These are phyloP conservation scores for Suillus decipiens DNA, from an alignment of 768 basidiomycete species.

Conservation along the genomic window DNA sequence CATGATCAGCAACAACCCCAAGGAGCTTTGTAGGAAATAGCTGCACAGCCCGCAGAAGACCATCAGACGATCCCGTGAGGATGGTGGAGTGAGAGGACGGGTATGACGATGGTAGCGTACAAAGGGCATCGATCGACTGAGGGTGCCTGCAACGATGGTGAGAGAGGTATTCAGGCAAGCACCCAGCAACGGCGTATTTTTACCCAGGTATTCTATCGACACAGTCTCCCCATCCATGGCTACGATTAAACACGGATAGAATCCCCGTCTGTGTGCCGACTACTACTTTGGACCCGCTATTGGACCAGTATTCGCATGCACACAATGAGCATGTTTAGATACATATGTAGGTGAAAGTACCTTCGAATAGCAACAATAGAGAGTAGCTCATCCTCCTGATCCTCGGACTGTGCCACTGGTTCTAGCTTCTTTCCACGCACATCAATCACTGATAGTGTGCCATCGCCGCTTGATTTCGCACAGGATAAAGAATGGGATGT, in stretches of 20 bases:
- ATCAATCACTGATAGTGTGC: conserved; percentile 90
- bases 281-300: conserved; percentile 74
- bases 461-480: conserved; percentile 70
- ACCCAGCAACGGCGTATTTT: conserved; percentile 20
- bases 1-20: conserved; percentile 90
- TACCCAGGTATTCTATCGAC: conserved; percentile 89
- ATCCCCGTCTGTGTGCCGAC: conserved; percentile 92
- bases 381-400: conserved; percentile 93
- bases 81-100: conserved; percentile 68
- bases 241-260: conserved; percentile 86
- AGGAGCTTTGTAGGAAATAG: conserved; percentile 87
- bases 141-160: conserved; percentile 66
- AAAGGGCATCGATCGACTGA: conserved; percentile 86
- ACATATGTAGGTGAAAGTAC: conserved; percentile 38
- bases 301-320: neutral
- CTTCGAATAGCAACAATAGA: conserved; percentile 85
- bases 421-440: conserved; percentile 78
- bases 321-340: conserved; percentile 3
- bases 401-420: conserved; percentile 85
- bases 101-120: conserved; percentile 63
- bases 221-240: conserved; percentile 88
- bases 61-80: conserved; percentile 91
- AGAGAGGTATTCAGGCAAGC: conserved; percentile 7
- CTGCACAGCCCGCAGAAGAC: conserved; percentile 83
- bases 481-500: conserved; percentile 1